phyloP scores from a whole-genome alignment of 1,139 yeast species.

The Geotrichum histeridarum region DNA sequence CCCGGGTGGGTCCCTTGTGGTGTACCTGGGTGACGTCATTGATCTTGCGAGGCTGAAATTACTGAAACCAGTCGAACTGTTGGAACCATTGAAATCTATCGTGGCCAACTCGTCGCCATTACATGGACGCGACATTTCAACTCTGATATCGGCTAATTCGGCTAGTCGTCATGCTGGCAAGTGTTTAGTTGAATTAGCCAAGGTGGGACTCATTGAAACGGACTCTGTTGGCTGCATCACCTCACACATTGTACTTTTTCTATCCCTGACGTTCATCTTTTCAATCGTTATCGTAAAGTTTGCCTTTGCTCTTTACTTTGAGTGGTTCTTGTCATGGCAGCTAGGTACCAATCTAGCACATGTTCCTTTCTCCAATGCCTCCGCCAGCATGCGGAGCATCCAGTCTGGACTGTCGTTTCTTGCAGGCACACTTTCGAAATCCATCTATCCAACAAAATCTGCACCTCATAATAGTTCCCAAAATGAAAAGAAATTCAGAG shows the following conservation, averaged over 20 bases:
- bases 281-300: conserved; percentile 67
- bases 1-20: conserved; percentile 61
- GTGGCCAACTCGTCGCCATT: conserved; percentile 14
- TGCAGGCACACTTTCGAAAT: neutral
- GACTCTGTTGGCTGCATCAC: conserved; percentile 84
- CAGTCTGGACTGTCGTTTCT: conserved; percentile 6
- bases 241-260: conserved; percentile 60
- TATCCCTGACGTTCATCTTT: conserved; percentile 69
- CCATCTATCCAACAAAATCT: neutral
- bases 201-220: conserved; percentile 76
- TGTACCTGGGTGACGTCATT: conserved; percentile 75
- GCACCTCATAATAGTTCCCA: neutral
- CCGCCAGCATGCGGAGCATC: conserved; percentile 10
- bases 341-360: conserved; percentile 21
- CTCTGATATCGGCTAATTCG: conserved; percentile 16
- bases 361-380: conserved; percentile 15
- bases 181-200: conserved; percentile 71
- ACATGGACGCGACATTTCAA: conserved; percentile 21
- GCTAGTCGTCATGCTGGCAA: conserved; percentile 53
- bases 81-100: conserved; percentile 51
- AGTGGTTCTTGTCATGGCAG: conserved; percentile 50
- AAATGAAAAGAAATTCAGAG: neutral
- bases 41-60: conserved; percentile 66
- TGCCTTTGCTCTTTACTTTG: conserved; percentile 75
- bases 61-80: conserved; percentile 56